A percentile compares a stretch with the other conserved stretches of the same genome.
phyloP scores from a whole-genome alignment of 305 asterid genomes.

The Fraxinus sp. region DNA sequence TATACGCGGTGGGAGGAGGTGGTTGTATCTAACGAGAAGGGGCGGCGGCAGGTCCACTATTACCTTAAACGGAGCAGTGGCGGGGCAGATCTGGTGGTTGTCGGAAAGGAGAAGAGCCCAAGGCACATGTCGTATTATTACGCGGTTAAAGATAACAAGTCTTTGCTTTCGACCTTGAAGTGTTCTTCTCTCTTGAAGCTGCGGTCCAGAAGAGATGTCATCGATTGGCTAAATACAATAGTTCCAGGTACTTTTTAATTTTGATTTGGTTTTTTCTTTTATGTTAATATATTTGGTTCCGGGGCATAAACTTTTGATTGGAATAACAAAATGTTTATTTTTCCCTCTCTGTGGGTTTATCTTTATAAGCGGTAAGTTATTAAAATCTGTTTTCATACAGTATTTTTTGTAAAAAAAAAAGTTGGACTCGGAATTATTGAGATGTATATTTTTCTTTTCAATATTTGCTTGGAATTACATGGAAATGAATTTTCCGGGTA shows the following conservation, averaged over 20 bases:
- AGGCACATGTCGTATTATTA: constrained; percentile 52
- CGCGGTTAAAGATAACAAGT: constrained; percentile 29
- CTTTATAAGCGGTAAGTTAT: background rate
- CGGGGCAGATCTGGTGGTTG: constrained; percentile 65
- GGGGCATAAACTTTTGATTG: background rate
- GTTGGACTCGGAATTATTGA: background rate
- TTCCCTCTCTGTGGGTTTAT: background rate
- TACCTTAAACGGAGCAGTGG: constrained; percentile 58
- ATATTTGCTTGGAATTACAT: background rate
- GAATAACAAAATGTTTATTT: background rate
- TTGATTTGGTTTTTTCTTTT: background rate
- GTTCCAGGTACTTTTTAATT: constrained; percentile 46
- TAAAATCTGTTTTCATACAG: background rate
- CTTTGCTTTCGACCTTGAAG: constrained; percentile 30
- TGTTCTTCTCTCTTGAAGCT: constrained; percentile 48
- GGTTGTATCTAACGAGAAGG: constrained; percentile 47
- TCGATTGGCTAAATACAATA: constrained; percentile 67
- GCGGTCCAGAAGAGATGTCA: constrained; percentile 65
- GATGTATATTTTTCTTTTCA: background rate
- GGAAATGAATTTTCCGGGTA: background rate
- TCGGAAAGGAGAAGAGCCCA: constrained; percentile 61
- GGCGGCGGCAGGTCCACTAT: constrained; percentile 63
- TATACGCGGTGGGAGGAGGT: constrained; percentile 69
- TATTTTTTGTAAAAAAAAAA: background rate
- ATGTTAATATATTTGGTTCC: background rate